Conservation (phyloP, 352 stramenopile genomes). For the Globisporangium nunn region DNA sequence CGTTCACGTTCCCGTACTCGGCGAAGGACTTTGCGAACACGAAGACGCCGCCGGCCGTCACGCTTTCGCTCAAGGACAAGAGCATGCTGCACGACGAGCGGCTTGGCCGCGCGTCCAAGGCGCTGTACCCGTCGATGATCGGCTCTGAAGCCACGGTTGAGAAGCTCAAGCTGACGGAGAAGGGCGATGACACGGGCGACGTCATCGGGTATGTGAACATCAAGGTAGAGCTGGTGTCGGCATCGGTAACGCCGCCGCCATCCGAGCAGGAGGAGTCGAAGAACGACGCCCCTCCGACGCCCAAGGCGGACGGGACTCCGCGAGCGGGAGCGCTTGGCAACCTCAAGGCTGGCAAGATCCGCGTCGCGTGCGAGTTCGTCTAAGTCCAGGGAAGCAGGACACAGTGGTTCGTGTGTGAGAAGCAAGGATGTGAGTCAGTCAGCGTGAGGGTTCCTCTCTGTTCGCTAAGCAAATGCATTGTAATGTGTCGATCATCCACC, state of each 20-base stretch:
- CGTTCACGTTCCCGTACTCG: slow-evolving; percentile 67
- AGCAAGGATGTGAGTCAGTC: neutral
- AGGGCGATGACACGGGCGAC: slow-evolving; percentile 17
- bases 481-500: neutral
- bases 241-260: slow-evolving; percentile 3
- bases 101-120: slow-evolving; percentile 21
- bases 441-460: neutral
- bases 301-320: slow-evolving; percentile 1
- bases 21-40: slow-evolving; percentile 37
- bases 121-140: slow-evolving; percentile 9
- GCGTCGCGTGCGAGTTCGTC: slow-evolving; percentile 17
- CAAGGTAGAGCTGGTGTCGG: slow-evolving; percentile 19
- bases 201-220: slow-evolving; percentile 16
- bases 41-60: slow-evolving; percentile 11
- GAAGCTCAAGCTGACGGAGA: slow-evolving; percentile 14
- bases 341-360: slow-evolving; percentile 20
- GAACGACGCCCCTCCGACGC: slow-evolving; percentile 4
- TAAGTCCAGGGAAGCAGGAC: neutral
- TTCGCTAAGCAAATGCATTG: neutral
- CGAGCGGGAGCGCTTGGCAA: slow-evolving; percentile 1
- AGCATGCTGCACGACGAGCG: slow-evolving; percentile 44
- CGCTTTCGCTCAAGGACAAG: slow-evolving; percentile 46
- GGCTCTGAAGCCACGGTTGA: neutral
- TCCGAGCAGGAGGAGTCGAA: neutral
- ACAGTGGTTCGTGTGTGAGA: neutral